Base-by-base conservation (phyloP, 75 land plant species). In the Ceratopteris richardii region DNA sequence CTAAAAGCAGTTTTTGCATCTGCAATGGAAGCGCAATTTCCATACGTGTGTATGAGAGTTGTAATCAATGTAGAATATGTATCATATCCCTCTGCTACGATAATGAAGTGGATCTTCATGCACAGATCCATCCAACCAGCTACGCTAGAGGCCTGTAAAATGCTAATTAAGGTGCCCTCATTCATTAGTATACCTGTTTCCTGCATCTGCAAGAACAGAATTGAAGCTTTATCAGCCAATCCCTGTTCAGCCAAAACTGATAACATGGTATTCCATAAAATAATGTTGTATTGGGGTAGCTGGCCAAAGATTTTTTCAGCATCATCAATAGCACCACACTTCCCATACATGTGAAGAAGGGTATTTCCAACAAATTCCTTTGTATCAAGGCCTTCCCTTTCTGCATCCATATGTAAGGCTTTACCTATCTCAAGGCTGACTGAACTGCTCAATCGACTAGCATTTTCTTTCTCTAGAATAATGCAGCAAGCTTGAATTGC, bases 181-280 rank as follows among this genome's bases (percentile, higher is more conserved):
- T 52, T 26, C 28, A 26, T 19, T 3, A 13, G 14, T 24, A 52
- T 26, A 5, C 29, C 29, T 24, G 3, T 26, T 23, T 26, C 28
- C 16, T 52, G 54, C 48, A 46, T 46, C 48, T 42, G 27, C 31
- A 26, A 27, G 37, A 63, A 64, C 14, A 57, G 16, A 9, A 12
- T 14, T 1, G 56, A 21, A 26, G 61, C 53, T n/a, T 56, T 56
- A n/a, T 23, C 57, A 20, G 23, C 62, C 37, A 44, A 29, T 16
- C 75, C 69, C 37, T 72, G 41, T 27, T 67, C 56, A 1, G 20
- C 70, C 44, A 66, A 55, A 50, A 57, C 70, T 43, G 63, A 14
- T 10, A 72, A 54, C 57, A 66, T 53, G 43, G 70, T 53, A 60
- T 66, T 72, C 75, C 75, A 72, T 28, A 63, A 66, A 0, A 46